A percentile compares a stretch with the other conserved stretches of the same genome.
phyloP scores from a whole-genome alignment of 108 stramenopile species.

The Skeletonema costatum region DNA sequence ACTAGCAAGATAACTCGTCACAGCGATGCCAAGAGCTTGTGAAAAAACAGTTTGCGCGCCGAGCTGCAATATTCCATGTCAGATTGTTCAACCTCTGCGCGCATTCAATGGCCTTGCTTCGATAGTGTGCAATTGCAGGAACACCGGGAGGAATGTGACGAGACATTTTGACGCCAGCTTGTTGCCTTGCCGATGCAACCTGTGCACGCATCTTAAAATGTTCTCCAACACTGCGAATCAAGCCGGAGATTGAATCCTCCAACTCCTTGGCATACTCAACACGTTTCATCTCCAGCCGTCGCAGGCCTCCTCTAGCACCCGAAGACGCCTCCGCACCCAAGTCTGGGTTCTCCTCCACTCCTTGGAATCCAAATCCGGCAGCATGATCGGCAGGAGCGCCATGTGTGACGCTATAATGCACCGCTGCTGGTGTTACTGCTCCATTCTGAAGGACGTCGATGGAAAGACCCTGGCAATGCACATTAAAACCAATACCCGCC shows the following conservation, averaged over 20 bases:
- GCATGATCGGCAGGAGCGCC: constrained; percentile 92
- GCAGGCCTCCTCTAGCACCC: constrained; percentile 66
- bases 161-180: constrained; percentile 52
- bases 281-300: constrained; percentile 76
- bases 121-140: constrained; percentile 36
- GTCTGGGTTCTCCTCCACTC: constrained; percentile 33
- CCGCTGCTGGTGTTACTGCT: constrained; percentile 16
- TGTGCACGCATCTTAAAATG: constrained; percentile 50
- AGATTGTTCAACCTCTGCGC: constrained; percentile 71
- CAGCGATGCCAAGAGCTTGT: constrained; percentile 80
- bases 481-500: constrained; percentile 85
- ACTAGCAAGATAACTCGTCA: constrained; percentile 74
- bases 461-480: constrained; percentile 67
- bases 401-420: constrained; percentile 73
- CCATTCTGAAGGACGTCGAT: constrained; percentile 58
- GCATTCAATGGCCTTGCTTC: constrained; percentile 64
- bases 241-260: constrained; percentile 29
- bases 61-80: constrained; percentile 80
- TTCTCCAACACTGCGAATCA: constrained; percentile 54
- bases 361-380: constrained; percentile 73
- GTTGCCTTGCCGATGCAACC: constrained; percentile 48
- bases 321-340: constrained; percentile 10
- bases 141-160: constrained; percentile 54
- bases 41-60: constrained; percentile 84
- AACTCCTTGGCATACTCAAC: constrained; percentile 51